Evolutionary conservation across 2,329 filamentous ascomycete genomes (phyloP), one percentile per base, ranked within the genome.

Genomic region (Aspergillus neotritici): DNA sequence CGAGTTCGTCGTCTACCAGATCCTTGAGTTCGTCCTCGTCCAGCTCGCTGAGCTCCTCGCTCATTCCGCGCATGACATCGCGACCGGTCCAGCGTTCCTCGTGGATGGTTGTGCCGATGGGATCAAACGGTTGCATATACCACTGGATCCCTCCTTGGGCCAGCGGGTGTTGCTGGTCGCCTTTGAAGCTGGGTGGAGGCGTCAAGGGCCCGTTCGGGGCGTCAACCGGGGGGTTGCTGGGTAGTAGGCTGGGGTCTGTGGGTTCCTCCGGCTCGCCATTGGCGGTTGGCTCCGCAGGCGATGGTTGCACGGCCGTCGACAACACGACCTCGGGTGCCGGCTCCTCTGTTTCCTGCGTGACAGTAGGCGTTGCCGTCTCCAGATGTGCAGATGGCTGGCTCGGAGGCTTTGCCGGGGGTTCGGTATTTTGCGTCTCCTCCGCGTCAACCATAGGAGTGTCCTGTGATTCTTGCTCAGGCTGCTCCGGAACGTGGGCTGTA

Each of bases 1-100:
- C 61, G 35, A 57, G 52, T 41, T 70, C 82, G 75, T 84, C 68
- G 42, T 67, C 67, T 11, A 70, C 68, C 32, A 88, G 70, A 29
- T 84, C 87, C 56, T 86, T 83, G 45, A 95, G 73, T 67, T 91
- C 87, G 40, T 94, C 89, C 52, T 96, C 90, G 56, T 94, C 90
- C 62, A 96, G 82, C 60, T 96, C 91, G 44, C 86, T 94, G 15
- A 96, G 75, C 54, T 91, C 87, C 65, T 95, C 90, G 56, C 87
- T 94, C 65, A 91, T 82, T 11, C 75, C 79, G 25, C 80, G 74
- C 52, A 80, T 70, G n/a, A 85, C 80, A 43, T 90, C 85, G 29
- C 83, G 77, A 2, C 83, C 86, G 0, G 79, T 81, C 74, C 83
- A 87, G 40, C 81, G 76, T 65, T 91, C 86, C 51, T 84, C 84